Evolutionary conservation across 176 grass and related monocot species (phyloP).

Genomic region (Aegilops speltoides): DNA sequence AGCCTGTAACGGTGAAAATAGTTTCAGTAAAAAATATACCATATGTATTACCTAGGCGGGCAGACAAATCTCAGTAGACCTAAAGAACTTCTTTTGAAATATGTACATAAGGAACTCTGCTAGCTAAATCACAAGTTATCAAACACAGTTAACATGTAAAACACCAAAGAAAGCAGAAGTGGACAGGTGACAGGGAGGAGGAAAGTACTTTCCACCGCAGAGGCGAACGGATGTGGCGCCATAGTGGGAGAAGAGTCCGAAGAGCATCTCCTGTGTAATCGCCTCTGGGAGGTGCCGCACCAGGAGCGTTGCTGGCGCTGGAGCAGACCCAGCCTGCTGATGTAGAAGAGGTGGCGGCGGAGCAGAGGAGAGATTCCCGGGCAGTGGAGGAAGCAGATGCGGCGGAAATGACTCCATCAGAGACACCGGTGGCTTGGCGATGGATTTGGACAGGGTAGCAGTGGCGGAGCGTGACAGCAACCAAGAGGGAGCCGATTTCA

Average conservation of each 20-base stretch:
- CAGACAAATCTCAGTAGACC: not conserved
- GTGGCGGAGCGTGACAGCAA: no score
- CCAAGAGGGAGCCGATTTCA: no score
- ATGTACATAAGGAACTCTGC: no score
- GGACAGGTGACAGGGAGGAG: not conserved
- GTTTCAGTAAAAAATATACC: not conserved
- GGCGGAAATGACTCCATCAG: constrained; percentile 33
- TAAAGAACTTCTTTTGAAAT: not conserved
- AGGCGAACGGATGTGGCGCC: constrained; percentile 72
- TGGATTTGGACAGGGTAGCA: not conserved
- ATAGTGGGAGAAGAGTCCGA: constrained; percentile 84
- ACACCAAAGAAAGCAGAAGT: not conserved
- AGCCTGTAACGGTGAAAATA: constrained; percentile 44
- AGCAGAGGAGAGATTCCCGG: not conserved
- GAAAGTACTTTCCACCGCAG: constrained; percentile 74
- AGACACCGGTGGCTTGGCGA: not conserved
- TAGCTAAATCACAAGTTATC: not conserved
- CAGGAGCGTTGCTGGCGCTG: constrained; percentile 54
- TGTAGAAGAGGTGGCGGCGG: not conserved
- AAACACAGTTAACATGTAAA: constrained; percentile 1
- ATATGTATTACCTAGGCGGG: not conserved
- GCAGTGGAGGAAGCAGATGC: not conserved
- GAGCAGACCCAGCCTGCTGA: not conserved
- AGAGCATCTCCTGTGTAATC: constrained; percentile 75
- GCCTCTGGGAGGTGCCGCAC: constrained; percentile 92